phyloP scores from a whole-genome alignment of 805 yeast species.

The Cyberlindnera mississippiensis region DNA sequence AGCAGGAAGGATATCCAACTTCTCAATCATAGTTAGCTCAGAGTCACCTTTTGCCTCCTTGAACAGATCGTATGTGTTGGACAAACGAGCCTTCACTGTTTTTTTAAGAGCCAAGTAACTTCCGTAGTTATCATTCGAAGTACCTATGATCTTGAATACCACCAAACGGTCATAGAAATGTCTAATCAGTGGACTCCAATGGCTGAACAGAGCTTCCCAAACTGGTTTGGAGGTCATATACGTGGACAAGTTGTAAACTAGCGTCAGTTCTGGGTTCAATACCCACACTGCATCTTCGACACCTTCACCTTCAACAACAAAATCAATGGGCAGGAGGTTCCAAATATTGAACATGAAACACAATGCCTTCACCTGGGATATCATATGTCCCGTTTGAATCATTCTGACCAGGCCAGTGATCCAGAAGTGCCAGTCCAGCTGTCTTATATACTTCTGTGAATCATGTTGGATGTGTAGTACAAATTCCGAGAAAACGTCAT shows the following conservation, averaged over 20 bases:
- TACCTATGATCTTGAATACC: constrained; percentile 53
- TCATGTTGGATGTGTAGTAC: constrained; percentile 15
- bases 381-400: constrained; percentile 60
- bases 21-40: constrained; percentile 1
- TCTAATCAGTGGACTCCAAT: constrained; percentile 78
- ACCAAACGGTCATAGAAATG: constrained; percentile 63
- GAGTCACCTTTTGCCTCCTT: background rate
- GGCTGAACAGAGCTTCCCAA: constrained; percentile 61
- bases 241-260: constrained; percentile 44
- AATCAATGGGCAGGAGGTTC: constrained; percentile 55
- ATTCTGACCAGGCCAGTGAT: constrained; percentile 51
- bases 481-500: constrained; percentile 34
- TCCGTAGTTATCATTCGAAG: constrained; percentile 14
- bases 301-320: background rate
- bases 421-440: constrained; percentile 78
- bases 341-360: constrained; percentile 70
- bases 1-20: constrained; percentile 22
- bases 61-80: constrained; percentile 11
- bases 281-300: constrained; percentile 35
- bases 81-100: constrained; percentile 7
- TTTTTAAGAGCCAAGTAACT: constrained; percentile 15
- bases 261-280: constrained; percentile 33
- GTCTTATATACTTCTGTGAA: constrained; percentile 9
- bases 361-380: constrained; percentile 57
- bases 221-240: constrained; percentile 49